Conservation (phyloP, 257 asterid genomes). For the Solanum paucissectum region DNA sequence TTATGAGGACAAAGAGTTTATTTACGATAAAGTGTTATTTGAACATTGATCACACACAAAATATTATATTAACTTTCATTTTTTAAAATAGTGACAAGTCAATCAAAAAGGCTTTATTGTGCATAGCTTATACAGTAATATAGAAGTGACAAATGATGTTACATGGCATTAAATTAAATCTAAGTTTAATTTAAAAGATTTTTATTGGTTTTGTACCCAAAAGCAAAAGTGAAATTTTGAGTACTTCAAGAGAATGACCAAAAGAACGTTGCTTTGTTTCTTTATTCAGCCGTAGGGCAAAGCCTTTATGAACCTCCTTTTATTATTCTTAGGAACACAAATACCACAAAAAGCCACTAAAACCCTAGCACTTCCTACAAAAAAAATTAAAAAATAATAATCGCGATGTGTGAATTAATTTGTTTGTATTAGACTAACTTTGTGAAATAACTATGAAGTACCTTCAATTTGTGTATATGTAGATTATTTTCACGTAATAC, state of each 20-base stretch:
- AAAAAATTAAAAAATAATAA: not conserved
- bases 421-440: not conserved
- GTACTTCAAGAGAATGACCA: not conserved
- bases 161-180: not conserved
- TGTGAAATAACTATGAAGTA: not conserved
- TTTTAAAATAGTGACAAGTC: not conserved
- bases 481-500: not conserved
- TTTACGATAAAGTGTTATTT: too few relatives aligned
- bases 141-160: not conserved
- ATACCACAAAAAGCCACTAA: not conserved
- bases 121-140: not conserved
- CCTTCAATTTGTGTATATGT: not conserved
- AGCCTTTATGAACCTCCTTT: not conserved
- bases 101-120: not conserved
- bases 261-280: not conserved
- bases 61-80: not conserved
- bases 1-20: too few relatives aligned
- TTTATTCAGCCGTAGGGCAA: not conserved
- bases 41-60: not conserved
- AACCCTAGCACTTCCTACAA: not conserved
- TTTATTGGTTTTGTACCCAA: not conserved
- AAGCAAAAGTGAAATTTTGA: not conserved
- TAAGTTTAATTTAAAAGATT: not conserved
- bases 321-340: not conserved
- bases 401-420: not conserved